phyloP scores from a whole-genome alignment of 768 basidiomycete species.

The Tulasnella calospora region DNA sequence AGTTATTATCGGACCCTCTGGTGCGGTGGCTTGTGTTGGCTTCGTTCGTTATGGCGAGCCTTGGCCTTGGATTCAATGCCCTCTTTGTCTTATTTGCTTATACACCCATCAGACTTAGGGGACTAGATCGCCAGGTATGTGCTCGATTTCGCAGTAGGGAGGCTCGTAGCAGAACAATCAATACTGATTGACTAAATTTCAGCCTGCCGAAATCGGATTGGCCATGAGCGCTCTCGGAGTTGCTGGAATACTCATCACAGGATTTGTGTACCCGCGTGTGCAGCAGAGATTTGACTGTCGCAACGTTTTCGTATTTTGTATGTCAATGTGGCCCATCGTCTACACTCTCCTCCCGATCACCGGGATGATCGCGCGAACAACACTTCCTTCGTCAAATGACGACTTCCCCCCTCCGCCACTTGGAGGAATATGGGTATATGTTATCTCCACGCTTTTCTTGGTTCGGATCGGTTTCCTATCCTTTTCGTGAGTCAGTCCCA shows the following conservation, averaged over 20 bases:
- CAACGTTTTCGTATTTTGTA: slow-evolving; percentile 26
- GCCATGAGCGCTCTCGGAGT: slow-evolving; percentile 27
- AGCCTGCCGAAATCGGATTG: slow-evolving; percentile 30
- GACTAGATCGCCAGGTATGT: slow-evolving; percentile 9
- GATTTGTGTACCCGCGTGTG: slow-evolving; percentile 29
- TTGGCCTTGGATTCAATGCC: slow-evolving; percentile 54
- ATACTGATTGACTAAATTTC: not conserved
- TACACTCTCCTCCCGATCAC: slow-evolving; percentile 27
- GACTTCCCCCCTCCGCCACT: not conserved
- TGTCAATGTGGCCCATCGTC: slow-evolving; percentile 29
- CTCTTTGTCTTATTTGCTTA: slow-evolving; percentile 67
- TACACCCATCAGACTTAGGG: slow-evolving; percentile 39
- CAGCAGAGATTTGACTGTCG: slow-evolving; percentile 27
- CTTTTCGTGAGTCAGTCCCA: slow-evolving; percentile 11
- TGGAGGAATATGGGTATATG: slow-evolving; percentile 22
- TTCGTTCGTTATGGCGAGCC: slow-evolving; percentile 44
- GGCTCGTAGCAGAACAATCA: not conserved
- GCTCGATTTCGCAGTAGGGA: not conserved
- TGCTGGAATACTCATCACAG: slow-evolving; percentile 22
- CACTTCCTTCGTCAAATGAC: not conserved
- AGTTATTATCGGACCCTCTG: not conserved
- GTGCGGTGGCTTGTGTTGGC: slow-evolving; percentile 23
- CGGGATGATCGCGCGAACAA: slow-evolving; percentile 26
- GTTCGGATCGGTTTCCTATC: not conserved
- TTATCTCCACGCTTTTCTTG: slow-evolving; percentile 11